A percentile compares a stretch with the other conserved stretches of the same genome.
Evolutionary conservation across 495 filamentous ascomycete genomes (phyloP).

Genomic region (Durotheca rogersii): DNA sequence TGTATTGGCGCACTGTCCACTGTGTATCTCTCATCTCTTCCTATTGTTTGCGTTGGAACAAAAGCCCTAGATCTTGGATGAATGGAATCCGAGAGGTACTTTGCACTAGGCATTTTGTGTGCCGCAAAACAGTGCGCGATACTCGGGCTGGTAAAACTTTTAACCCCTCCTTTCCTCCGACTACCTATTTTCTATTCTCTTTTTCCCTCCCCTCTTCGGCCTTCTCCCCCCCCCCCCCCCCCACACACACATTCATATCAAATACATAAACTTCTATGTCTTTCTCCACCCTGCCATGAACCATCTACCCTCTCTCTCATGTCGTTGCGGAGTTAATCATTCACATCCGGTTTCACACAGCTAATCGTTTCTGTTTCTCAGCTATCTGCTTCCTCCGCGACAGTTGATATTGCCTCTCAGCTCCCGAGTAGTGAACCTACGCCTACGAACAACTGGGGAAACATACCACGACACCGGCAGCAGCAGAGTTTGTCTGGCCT

Average conservation of each 20-base stretch:
- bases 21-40: neutral
- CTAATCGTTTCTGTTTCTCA: constrained; percentile 30
- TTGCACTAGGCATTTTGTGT: neutral
- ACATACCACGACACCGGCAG: constrained; percentile 73
- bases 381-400: constrained; percentile 79
- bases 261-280: too few species aligned
- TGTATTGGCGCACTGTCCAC: neutral
- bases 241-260: too few species aligned
- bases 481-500: constrained; percentile 80
- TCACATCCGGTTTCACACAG: neutral
- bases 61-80: neutral
- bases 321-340: neutral
- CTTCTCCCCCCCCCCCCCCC: neutral
- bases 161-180: constrained; percentile 13
- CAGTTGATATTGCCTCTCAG: constrained; percentile 76
- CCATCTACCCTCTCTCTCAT: too few species aligned
- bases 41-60: neutral
- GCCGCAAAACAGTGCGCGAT: neutral
- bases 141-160: neutral
- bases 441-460: constrained; percentile 59
- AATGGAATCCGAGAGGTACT: neutral
- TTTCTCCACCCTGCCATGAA: too few species aligned
- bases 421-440: constrained; percentile 61
- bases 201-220: neutral
- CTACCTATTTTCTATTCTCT: too few species aligned